Evolutionary conservation across 441 rosid species (phyloP), one percentile per base, ranked within the genome.

Genomic region (Sinapis alba): DNA sequence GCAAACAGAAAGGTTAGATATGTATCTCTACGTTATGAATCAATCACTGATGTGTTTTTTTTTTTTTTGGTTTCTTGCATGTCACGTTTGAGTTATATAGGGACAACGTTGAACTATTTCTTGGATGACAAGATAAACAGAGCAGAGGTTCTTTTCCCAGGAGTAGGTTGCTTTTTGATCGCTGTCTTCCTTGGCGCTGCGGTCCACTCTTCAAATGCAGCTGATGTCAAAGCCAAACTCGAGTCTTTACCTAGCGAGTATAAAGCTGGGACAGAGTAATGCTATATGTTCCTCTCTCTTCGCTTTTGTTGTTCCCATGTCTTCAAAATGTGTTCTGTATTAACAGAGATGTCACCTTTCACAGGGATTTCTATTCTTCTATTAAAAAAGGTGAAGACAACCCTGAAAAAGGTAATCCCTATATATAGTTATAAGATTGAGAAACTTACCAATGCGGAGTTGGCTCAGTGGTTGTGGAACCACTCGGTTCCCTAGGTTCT

Each of bases 161-260:
- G 98, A 1, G 94, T 94, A 1, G 94, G 83, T 47, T 92, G 97
- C 86, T 92, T 92, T 84, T 61, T 92, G 81, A 70, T 90, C 43
- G 97, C 96, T 13, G 89, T 88, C 51, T 87, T 86, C 75, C 90
- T 94, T n/a, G 97, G 91, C 12, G 87, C 99, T 27, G 89, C 86
- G 18, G 94, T 94, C 72, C 97, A 94, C 57, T 59, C 85, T 16
- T 92, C 96, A 53, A 90, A 89, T 76, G 89, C 88, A 69, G 87
- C 87, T 30, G 98, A 94, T 73, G 85, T 83, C 50, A 85, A 62
- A 77, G 83, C 74, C 12, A 90, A 94, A 82, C 91, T 91, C 23
- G 73, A 68, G 51, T 76, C 72, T 47, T 71, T 84, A 62, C 71
- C 82, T 21, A 73, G 61, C 53, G 80, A 80, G 64, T 56, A 53